Percentiles rank a stretch among this genome's conserved stretches.
phyloP scores from a whole-genome alignment of 805 yeast genomes.

The Tetrapisispora fleetii region DNA sequence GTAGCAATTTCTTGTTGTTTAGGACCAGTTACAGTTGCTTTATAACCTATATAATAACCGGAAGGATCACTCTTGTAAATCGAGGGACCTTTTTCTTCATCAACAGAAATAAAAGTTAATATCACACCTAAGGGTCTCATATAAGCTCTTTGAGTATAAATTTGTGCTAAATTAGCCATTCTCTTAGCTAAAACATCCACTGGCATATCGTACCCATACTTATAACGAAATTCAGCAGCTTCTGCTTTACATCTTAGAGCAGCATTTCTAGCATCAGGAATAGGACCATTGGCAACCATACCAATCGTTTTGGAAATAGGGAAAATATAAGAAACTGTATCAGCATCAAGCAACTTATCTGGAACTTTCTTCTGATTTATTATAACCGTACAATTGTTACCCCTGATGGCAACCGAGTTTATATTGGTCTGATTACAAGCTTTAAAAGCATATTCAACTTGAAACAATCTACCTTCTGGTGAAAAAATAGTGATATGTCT shows the following conservation, averaged over 20 bases:
- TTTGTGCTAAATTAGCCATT: constrained; percentile 91
- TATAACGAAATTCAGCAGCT: constrained; percentile 89
- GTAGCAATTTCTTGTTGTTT: constrained; percentile 94
- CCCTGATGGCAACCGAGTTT: constrained; percentile 80
- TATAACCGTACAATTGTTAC: constrained; percentile 77
- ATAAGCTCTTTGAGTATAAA: constrained; percentile 94
- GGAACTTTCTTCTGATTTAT: constrained; percentile 94
- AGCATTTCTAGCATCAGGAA: constrained; percentile 89
- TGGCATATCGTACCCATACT: constrained; percentile 95
- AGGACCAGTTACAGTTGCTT: constrained; percentile 93
- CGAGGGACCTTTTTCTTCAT: constrained; percentile 83
- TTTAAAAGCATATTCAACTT: constrained; percentile 96
- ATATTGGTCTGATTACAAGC: constrained; percentile 90
- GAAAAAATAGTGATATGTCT: constrained; percentile 98
- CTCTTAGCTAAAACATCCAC: constrained; percentile 86
- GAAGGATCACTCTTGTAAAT: constrained; percentile 95
- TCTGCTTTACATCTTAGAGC: constrained; percentile 89
- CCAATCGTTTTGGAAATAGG: constrained; percentile 75
- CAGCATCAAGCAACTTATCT: constrained; percentile 82
- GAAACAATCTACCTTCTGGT: constrained; percentile 95
- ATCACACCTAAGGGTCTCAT: constrained; percentile 98
- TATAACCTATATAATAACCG: constrained; percentile 83
- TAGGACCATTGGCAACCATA: constrained; percentile 87
- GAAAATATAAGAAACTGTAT: constrained; percentile 80
- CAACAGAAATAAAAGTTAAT: constrained; percentile 76